Base-by-base conservation (phyloP, 164 flowering plant species). In the Liriodendron chinense region DNA sequence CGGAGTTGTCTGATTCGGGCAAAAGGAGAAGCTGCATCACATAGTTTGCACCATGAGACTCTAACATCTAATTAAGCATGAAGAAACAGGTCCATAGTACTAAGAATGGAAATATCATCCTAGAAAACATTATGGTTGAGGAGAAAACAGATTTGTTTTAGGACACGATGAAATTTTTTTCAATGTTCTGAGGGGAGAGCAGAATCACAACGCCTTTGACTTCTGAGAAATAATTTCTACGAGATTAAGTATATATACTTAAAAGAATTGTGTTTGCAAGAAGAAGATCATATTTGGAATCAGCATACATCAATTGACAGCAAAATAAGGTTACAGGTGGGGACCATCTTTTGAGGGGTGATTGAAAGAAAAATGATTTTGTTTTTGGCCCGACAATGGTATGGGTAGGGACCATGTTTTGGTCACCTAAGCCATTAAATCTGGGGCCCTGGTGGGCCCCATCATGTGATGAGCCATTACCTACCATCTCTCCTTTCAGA, bases 1-100 rank as follows among this genome's bases (percentile, higher is more conserved):
- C 76, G 5, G 79, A 79, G 50, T 73, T 73, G 43, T 79, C 82
- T 26, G 82, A 79, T 68, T 75, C 79, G 2, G 82, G 82, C 9
- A 68, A 53, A 16, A 79, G 78, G 25, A 79, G 76, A 62, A 76
- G 73, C 82, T 76, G 76, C 75, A 79, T 10, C 20, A 53, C 1
- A 53, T 69, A 56, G 21, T 26, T 20, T 28, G 7, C 10, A 1
- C 56, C 34, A n/a, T 47, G 69, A 23, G 56, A 59, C 1, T n/a
- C 14, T 12, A 16, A 65, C 28, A 13, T 56, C 20, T 8, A 21
- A 2, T 0, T 47, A 21, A 28, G n/a, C 20, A 72, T 24, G 9
- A 73, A 21, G 34, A 2, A 25, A 49, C 20, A 66, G 68, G 14
- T 24, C 26, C 1, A 12, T 22, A 65, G 26, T 22, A 65, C 68